These are phyloP conservation scores for Dryas drummondii DNA, from an alignment of 306 rosid species.

Conservation along the genomic window DNA sequence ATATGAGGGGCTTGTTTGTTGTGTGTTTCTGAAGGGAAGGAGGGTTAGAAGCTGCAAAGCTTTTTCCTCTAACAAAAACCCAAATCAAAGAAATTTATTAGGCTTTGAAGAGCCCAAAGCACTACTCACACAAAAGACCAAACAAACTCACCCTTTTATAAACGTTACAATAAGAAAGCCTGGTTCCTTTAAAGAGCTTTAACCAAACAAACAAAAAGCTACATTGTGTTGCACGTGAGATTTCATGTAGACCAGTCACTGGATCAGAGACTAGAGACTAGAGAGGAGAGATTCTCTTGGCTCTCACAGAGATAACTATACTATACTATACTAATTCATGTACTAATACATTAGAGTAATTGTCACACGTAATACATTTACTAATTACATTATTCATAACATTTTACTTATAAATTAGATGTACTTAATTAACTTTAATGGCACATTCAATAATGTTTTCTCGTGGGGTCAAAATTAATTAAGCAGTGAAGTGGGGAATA, in stretches of 20 bases:
- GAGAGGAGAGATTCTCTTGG: slow-evolving; percentile 42
- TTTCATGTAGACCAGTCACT: slow-evolving; percentile 40
- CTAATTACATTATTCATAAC: background rate
- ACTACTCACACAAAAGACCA: slow-evolving; percentile 33
- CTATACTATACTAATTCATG: slow-evolving; percentile 1
- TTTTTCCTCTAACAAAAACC: slow-evolving; percentile 9
- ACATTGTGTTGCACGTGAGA: slow-evolving; percentile 66
- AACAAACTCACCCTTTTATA: slow-evolving; percentile 55
- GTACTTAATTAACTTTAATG: no score
- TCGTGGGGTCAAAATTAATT: no score
- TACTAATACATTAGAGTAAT: background rate
- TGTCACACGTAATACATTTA: background rate
- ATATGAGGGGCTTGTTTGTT: background rate
- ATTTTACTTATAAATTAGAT: no score
- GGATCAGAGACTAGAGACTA: slow-evolving; percentile 19
- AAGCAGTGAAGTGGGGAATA: no score
- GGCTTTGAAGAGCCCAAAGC: slow-evolving; percentile 20
- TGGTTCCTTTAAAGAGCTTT: slow-evolving; percentile 12
- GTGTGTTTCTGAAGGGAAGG: background rate
- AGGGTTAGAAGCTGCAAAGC: background rate
- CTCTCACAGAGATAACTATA: background rate
- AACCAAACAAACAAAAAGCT: slow-evolving; percentile 39
- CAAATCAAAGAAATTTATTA: background rate
- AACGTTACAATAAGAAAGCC: slow-evolving; percentile 30
- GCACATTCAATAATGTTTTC: no score